These are phyloP conservation scores for Polysphondylium violaceum DNA, from an alignment of 78 protist species.

Conservation along the genomic window DNA sequence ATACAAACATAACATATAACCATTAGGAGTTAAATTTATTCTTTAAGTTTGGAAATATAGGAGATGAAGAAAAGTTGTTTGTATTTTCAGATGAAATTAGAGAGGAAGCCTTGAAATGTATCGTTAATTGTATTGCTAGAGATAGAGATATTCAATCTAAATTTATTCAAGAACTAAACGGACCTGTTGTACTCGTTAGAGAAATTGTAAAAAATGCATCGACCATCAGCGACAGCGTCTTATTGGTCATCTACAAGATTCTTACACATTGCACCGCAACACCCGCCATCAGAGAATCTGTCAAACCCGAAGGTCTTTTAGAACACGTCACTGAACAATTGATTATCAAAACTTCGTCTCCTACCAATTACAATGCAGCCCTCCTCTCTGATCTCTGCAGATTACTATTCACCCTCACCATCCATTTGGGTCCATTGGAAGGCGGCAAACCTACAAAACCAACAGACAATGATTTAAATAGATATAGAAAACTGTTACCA, in stretches of 20 bases:
- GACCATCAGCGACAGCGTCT: constrained; percentile 10
- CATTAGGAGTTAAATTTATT: constrained; percentile 23
- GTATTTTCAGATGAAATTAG: constrained; percentile 59
- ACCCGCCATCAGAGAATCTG: background rate
- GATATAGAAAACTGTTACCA: constrained; percentile 45
- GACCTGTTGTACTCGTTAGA: constrained; percentile 7
- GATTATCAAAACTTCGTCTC: background rate
- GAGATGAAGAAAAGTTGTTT: constrained; percentile 44
- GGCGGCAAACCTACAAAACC: constrained; percentile 26
- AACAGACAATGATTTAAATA: constrained; percentile 4
- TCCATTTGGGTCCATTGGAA: constrained; percentile 64
- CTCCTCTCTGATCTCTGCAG: constrained; percentile 41
- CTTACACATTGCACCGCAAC: constrained; percentile 46
- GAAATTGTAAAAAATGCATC: constrained; percentile 5
- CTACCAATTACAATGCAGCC: too few species aligned
- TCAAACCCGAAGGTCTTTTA: constrained; percentile 18
- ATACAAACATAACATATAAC: background rate
- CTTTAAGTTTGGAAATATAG: constrained; percentile 71
- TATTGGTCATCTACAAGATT: constrained; percentile 45
- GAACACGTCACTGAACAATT: constrained; percentile 17
- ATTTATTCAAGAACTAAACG: constrained; percentile 25
- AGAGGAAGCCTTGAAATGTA: constrained; percentile 44
- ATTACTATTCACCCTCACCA: constrained; percentile 55
- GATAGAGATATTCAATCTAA: constrained; percentile 2
- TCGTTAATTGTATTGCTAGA: constrained; percentile 51